Evolutionary conservation across 768 basidiomycete genomes (phyloP), one percentile per base, ranked within the genome.

Genomic region (Mycena rebaudengoi): DNA sequence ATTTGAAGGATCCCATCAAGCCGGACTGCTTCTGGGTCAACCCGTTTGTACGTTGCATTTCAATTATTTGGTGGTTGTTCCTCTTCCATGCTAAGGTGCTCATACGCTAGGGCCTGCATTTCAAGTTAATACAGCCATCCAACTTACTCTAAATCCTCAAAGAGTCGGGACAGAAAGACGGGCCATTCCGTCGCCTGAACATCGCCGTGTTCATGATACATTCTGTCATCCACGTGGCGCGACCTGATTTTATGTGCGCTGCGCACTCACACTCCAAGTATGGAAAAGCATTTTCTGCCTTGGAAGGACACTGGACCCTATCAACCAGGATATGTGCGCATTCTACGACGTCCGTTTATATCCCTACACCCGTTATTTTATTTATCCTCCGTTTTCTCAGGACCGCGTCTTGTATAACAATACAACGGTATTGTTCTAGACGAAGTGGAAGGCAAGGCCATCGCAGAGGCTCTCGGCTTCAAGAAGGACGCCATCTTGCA

Each of bases 381-480:
- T n/a, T n/a, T 16, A 7, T 21, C 13, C 28, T 26, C 16, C 11
- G 30, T 29, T 12, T 39, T 4, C 16, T 13, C 21, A 67, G 50
- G 80, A 82, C 50, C 76, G 77, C 66, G 79, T 74, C 10, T 71
- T 85, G 21, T 83, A 86, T 65, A 72, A 28, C 76, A 82, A 39
- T 84, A 80, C 60, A 82, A 80, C 60, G 85, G 85, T 21, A 78
- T 86, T 6, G 84, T 86, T n/a, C 71, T 85, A 16, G 79, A 78
- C 14, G 65, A 75, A 7, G 77, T 79, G 40, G 85, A 87, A 73
- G 82, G 82, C 13, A 67, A 70, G 41, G 74, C 80, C 35, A 86
- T 87, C 56, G 82, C 83, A 8, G 67, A 72, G 10, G 76, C 80
- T 3, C 70, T 84, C 18, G 82, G 82, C 18, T 67, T 69, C 12